Base-by-base conservation (phyloP, 768 basidiomycete species). In the Lenzites betulinus region DNA sequence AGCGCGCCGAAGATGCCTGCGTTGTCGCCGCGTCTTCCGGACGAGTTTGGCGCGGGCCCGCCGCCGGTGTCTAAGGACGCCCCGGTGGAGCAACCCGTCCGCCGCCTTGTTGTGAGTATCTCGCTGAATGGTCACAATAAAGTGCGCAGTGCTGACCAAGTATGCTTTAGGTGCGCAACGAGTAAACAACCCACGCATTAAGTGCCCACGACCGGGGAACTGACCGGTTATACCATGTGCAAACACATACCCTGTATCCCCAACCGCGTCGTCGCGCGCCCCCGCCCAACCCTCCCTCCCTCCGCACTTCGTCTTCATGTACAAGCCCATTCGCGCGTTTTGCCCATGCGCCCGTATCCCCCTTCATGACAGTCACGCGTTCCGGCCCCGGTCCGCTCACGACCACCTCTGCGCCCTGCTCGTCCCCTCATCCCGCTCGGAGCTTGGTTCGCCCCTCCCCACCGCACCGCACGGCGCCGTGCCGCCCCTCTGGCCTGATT, bases 101-200 rank as follows among this genome's bases (percentile, higher is more conserved):
- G 65, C 9, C 65, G 59, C 25, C 53, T 66, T 9, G 60, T 63
- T 46, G 65, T 66, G 20, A 61, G 65, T 60, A 3, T 15, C 42
- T 13, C 33, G 28, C 48, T 16, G 13, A 22, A n/a, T 35, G 23
- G 23, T 18, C 13, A 23, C 0, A 23, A 23, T 16, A 8, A 36
- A 20, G 22, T 22, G 30, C 23, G 7, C 48, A 33, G n/a, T 0
- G 2, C 11, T 57, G 33, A 48, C 30, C 22, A 18, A 35, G 16
- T 18, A 23, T 51, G n/a, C 50, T 23, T 33, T 30, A 67, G 66
- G 63, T 67, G 54, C 66, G 66, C 50, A 67, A 67, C 58, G 60
- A 67, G 54, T 67, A 36, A 64, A 39, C 30, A 42, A 11, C 38
- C 25, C 18, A 25, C 42, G 25, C 25, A 23, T 26, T 18, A 23